Conservation (phyloP, 2,329 filamentous ascomycete genomes). For the Gaeumannomyces sp. region DNA sequence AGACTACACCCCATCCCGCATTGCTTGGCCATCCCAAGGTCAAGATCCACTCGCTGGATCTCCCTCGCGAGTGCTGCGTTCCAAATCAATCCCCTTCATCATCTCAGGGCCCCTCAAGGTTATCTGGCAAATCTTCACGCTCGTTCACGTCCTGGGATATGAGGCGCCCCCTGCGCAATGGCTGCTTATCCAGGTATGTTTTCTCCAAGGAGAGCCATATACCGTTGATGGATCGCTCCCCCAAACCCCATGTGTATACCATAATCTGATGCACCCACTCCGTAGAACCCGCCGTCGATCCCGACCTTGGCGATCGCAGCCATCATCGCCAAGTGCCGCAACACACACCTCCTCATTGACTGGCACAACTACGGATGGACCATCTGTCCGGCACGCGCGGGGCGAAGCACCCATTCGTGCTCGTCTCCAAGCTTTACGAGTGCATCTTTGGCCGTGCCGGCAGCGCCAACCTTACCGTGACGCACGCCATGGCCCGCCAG, state of each 20-base stretch:
- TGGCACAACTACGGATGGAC: conserved; percentile 99
- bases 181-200: conserved; percentile 58
- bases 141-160: conserved; percentile 71
- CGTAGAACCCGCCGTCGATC: conserved; percentile 89
- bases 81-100: conserved; percentile 68
- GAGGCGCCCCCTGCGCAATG: conserved; percentile 67
- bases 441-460: conserved; percentile 61
- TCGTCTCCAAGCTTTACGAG: conserved; percentile 73
- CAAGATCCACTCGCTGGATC: conserved; percentile 61
- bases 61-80: conserved; percentile 59
- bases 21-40: conserved; percentile 64
- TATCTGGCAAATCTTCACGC: conserved; percentile 67
- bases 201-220: not conserved
- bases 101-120: conserved; percentile 79
- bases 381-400: conserved; percentile 63
- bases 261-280: not conserved
- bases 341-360: conserved; percentile 80
- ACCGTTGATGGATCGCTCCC: not conserved
- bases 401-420: conserved; percentile 65
- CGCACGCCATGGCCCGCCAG: conserved; percentile 76
- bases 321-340: conserved; percentile 66
- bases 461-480: conserved; percentile 77
- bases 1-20: conserved; percentile 76
- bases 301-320: conserved; percentile 76
- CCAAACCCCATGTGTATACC: not conserved